Percentiles rank a stretch among this genome's conserved stretches.
Conservation (phyloP, 2,329 filamentous ascomycete species). For the Aspergillus chevalieri region DNA sequence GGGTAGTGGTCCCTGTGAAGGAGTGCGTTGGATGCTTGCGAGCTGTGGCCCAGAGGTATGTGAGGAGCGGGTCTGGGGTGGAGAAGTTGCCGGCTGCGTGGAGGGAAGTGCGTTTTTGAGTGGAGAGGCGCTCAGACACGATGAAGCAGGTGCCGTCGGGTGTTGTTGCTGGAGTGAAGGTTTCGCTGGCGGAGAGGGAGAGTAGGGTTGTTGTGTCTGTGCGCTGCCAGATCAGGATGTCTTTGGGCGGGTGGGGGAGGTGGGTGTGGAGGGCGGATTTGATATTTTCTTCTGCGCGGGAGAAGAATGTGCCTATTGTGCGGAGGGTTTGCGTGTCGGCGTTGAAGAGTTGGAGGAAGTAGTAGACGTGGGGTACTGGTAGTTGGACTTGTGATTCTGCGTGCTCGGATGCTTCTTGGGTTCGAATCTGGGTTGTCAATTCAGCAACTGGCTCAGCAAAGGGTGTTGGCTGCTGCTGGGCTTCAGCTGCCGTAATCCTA, state of each 20-base stretch:
- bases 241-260: conserved; percentile 30
- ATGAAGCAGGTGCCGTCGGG: conserved; percentile 38
- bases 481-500: conserved; percentile 9
- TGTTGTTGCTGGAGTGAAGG: conserved; percentile 26
- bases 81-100: conserved; percentile 30
- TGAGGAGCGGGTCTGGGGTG: conserved; percentile 32
- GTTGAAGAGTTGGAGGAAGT: conserved; percentile 49
- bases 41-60: conserved; percentile 41
- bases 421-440: conserved; percentile 3
- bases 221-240: conserved; percentile 41
- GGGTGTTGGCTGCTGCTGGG: not conserved
- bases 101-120: conserved; percentile 29
- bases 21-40: conserved; percentile 42
- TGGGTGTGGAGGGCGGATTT: conserved; percentile 35
- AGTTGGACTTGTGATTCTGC: conserved; percentile 14
- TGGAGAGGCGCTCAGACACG: conserved; percentile 35
- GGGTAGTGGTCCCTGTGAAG: conserved; percentile 43
- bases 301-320: conserved; percentile 39
- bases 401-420: conserved; percentile 4
- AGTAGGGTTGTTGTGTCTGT: conserved; percentile 32
- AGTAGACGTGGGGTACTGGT: conserved; percentile 37
- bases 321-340: conserved; percentile 41
- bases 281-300: conserved; percentile 34
- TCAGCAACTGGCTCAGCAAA: not conserved
- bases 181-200: conserved; percentile 28